Evolutionary conservation across 495 filamentous ascomycete species (phyloP).

Genomic region (Lichenothelia convexa): DNA sequence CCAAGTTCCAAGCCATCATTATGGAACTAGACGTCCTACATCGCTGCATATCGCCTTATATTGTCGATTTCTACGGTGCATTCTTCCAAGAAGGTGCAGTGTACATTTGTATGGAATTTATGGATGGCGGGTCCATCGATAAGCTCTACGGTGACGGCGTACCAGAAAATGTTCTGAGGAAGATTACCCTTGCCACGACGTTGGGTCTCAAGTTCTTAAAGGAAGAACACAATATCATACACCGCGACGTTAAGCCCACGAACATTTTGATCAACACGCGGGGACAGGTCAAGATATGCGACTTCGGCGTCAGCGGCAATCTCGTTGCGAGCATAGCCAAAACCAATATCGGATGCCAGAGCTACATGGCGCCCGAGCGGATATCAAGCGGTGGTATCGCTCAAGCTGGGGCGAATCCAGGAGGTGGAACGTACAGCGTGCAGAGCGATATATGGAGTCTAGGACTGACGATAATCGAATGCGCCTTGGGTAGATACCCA

Average conservation of each 20-base stretch:
- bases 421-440: conserved; percentile 82
- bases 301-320: conserved; percentile 96
- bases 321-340: conserved; percentile 94
- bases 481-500: conserved; percentile 84
- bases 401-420: conserved; percentile 48
- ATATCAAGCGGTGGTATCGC: conserved; percentile 76
- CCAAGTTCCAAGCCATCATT: conserved; percentile 91
- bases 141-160: conserved; percentile 90
- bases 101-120: conserved; percentile 98
- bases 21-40: conserved; percentile 97
- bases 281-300: conserved; percentile 94
- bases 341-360: conserved; percentile 98
- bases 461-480: conserved; percentile 89
- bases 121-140: conserved; percentile 98
- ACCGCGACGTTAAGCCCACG: conserved; percentile 95
- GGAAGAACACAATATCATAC: conserved; percentile 98
- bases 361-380: conserved; percentile 96
- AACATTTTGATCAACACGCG: conserved; percentile 84
- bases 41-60: conserved; percentile 83
- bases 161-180: conserved; percentile 72
- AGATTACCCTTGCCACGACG: conserved; percentile 77
- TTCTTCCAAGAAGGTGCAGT: conserved; percentile 99
- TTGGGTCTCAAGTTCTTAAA: conserved; percentile 87
- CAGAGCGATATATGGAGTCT: conserved; percentile 98
- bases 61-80: conserved; percentile 96